Evolutionary conservation across 345 rosid genomes (phyloP), one percentile per base, ranked within the genome.

Genomic region (Trapa incisa): DNA sequence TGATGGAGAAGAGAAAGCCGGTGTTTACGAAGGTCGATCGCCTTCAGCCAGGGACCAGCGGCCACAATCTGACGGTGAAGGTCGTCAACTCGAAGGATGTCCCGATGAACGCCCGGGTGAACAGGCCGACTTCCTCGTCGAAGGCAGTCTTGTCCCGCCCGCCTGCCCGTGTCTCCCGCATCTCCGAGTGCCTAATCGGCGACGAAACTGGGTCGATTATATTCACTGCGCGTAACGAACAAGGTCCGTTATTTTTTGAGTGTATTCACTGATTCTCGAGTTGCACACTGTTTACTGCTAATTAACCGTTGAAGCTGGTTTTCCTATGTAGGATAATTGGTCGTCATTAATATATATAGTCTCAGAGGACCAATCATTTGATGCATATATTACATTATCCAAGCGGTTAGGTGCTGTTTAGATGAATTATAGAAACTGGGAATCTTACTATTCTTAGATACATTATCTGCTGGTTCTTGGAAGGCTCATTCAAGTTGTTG

Each of bases 201-300:
- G 93, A 87, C 64, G 93, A 87, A 56, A 87, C 93, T 15, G 93
- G 81, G 65, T 74, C 79, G 48, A 85, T 87, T 58, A 80, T 85
- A 70, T 87, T 85, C 67, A 85, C 93, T 10, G 92, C 92, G 70
- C 88, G 89, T 50, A 85, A 85, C 73, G 93, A 83, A 75, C 93
- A 87, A 85, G 92, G 89, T 85, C 38, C 37, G 15, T 58, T 6
- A 37, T 58, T 58, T 7, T 17, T 54, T 7, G 13, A 0, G 11
- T 7, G 48, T 45, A 1, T 45, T 45, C 8, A 45, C 8, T 45
- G 33, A 22, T 58, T 9, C 33, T 6, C 15, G 16, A 58, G 16
- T 10, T 58, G 37, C 29, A 36, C 35, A 58, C 15, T 33, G 37
- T 6, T 54, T n/a, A 15, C 33, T 22, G 29, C 29, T 11, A 45